Evolutionary conservation across 2,329 filamentous ascomycete genomes (phyloP).

Genomic region (Cercospora sesami): DNA sequence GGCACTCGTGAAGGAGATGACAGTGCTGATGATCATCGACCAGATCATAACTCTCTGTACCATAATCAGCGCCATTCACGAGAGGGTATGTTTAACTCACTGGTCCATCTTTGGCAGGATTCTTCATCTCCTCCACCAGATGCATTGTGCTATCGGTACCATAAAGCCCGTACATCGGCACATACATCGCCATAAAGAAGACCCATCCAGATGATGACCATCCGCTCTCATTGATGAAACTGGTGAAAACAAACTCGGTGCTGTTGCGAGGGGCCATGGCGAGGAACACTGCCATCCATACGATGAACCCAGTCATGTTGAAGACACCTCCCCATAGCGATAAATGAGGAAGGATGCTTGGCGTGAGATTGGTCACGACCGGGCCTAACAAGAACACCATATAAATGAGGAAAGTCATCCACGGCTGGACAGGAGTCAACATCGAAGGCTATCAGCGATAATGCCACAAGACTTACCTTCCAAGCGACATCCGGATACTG

Average conservation of each 20-base stretch:
- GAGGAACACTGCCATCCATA: slow-evolving; percentile 26
- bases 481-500: slow-evolving; percentile 8
- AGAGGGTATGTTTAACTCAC: not conserved
- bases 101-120: slow-evolving; percentile 8
- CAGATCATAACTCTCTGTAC: slow-evolving; percentile 11
- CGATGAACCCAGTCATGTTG: slow-evolving; percentile 28
- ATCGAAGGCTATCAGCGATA: not conserved
- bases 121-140: slow-evolving; percentile 14
- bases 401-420: not conserved
- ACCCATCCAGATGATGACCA: slow-evolving; percentile 28
- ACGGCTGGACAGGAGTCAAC: not conserved
- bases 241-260: slow-evolving; percentile 27
- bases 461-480: not conserved
- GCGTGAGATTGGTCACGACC: slow-evolving; percentile 30
- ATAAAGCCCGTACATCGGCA: slow-evolving; percentile 13
- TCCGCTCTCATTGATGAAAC: slow-evolving; percentile 28
- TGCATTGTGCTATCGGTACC: slow-evolving; percentile 12
- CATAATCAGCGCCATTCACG: not conserved
- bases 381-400: slow-evolving; percentile 34
- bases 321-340: slow-evolving; percentile 40
- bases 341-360: slow-evolving; percentile 35
- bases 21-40: slow-evolving; percentile 10
- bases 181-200: slow-evolving; percentile 26
- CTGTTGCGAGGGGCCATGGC: slow-evolving; percentile 27
- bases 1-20: not conserved